A percentile compares a stretch with the other conserved stretches of the same genome.
phyloP scores from a whole-genome alignment of 1,284 basidiomycete species.

The Sphaerobolus stellatus region DNA sequence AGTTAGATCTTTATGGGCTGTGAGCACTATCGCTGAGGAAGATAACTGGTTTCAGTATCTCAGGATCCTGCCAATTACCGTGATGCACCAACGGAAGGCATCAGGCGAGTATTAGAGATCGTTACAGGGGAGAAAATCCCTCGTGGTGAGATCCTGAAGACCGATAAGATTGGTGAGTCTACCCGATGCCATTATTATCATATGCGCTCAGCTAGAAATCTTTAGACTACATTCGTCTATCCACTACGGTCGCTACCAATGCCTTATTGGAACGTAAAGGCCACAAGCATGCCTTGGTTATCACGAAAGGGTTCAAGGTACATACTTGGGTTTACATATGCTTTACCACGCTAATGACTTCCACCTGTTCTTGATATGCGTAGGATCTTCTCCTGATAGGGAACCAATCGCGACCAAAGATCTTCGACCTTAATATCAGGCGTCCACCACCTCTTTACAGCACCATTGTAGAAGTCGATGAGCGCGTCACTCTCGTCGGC shows the following conservation, averaged over 20 bases:
- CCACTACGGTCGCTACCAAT: constrained; percentile 96
- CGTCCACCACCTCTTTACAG: constrained; percentile 80
- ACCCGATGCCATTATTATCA: background rate
- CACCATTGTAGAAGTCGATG: constrained; percentile 85
- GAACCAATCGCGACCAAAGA: constrained; percentile 89
- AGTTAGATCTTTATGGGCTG: constrained; percentile 27
- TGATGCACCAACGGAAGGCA: constrained; percentile 94
- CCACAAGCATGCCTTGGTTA: constrained; percentile 86
- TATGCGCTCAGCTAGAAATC: background rate
- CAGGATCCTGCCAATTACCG: constrained; percentile 85
- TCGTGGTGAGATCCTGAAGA: constrained; percentile 66
- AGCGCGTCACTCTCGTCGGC: constrained; percentile 91
- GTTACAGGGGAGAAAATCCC: constrained; percentile 68
- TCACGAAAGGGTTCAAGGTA: constrained; percentile 84
- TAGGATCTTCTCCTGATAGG: constrained; percentile 85
- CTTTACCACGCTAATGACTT: no score
- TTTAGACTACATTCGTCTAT: constrained; percentile 86
- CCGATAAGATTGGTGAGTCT: constrained; percentile 76
- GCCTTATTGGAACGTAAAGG: constrained; percentile 94
- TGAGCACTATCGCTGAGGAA: background rate
- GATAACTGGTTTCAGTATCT: constrained; percentile 54
- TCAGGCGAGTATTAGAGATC: constrained; percentile 84
- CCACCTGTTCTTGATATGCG: no score
- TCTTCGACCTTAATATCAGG: constrained; percentile 86
- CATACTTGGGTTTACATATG: constrained; percentile 22